Conservation (phyloP, 495 filamentous ascomycete species). For the Pyrenula massariospora region DNA sequence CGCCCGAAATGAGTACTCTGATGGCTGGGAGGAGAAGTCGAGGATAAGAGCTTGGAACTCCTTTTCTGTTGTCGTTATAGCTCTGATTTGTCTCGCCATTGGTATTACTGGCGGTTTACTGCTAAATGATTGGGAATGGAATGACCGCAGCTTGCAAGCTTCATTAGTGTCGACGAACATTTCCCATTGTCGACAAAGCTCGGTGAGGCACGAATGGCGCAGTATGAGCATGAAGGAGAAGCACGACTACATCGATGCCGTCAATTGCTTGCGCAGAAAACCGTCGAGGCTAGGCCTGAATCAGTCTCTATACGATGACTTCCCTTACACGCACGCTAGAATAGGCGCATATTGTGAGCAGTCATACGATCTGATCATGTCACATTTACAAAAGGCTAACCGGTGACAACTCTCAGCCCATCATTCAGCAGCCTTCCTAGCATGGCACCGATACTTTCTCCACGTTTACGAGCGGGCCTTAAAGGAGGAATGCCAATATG, state of each 20-base stretch:
- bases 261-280: conserved; percentile 11
- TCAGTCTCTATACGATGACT: conserved; percentile 13
- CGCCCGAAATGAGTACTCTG: too few species aligned
- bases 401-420: conserved; percentile 3
- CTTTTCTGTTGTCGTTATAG: too few species aligned
- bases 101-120: too few species aligned
- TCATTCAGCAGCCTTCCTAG: conserved; percentile 23
- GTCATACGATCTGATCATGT: too few species aligned
- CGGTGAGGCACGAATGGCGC: conserved; percentile 25
- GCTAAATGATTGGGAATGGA: too few species aligned
- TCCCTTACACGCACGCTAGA: conserved; percentile 6
- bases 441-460: conserved; percentile 39
- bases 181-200: too few species aligned
- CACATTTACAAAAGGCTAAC: background rate
- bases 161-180: too few species aligned
- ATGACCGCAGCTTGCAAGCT: too few species aligned
- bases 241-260: conserved; percentile 12
- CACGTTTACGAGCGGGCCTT: conserved; percentile 29
- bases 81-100: too few species aligned
- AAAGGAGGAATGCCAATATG: conserved; percentile 30
- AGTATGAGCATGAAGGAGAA: conserved; percentile 15
- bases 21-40: too few species aligned
- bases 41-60: too few species aligned
- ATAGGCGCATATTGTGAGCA: too few species aligned
- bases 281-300: conserved; percentile 9